Evolutionary conservation across 2,329 filamentous ascomycete species (phyloP), one percentile per base, ranked within the genome.

Genomic region (Pseudopithomyces maydicus): DNA sequence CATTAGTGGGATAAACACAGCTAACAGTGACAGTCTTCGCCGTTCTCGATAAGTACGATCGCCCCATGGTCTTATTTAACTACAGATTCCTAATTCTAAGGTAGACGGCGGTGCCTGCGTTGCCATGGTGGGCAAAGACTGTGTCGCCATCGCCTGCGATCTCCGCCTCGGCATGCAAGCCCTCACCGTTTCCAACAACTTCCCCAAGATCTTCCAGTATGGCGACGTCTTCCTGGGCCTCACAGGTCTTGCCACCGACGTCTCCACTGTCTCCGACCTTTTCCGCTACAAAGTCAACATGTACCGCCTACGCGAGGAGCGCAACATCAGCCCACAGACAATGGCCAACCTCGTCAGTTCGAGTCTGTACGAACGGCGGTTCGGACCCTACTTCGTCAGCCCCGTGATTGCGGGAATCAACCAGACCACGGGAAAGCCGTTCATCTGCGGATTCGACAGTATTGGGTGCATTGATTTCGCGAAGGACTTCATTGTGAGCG

Each of bases 271-370:
- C 68, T 90, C 89, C 71, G 94, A 99, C 81, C 89, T 98, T 67
- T 96, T 99, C 86, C 92, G 95, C 75, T 98, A 97, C 88, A 99
- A 99, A 85, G 92, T 96, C 79, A 99, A 99, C 86, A 96, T 99
- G 91, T 99, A 99, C 86, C 91, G 95, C 65, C 87, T 99, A 73
- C 91, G 95, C 74, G 95, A 99, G 84, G 95, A 99, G 85, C 92
- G 95, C 75, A 86, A 92, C 83, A 98, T 99, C 79, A 89, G 91
- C 54, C 95, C 95, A 44, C 86, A 90, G 77, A 99, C 95, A 57
- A 92, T 99, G 81, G 93, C 95, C 78, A 97, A 99, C 83, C 87
- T 99, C 66, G 93, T 99, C 72, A 91, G 87, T 59, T 73, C 69
- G 67, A 90, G 88, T 67, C 85, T 99, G 74, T 99, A 99, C 82